These are phyloP conservation scores for Deinandra increscens DNA, from an alignment of 129 eudicot genomes.

Conservation along the genomic window DNA sequence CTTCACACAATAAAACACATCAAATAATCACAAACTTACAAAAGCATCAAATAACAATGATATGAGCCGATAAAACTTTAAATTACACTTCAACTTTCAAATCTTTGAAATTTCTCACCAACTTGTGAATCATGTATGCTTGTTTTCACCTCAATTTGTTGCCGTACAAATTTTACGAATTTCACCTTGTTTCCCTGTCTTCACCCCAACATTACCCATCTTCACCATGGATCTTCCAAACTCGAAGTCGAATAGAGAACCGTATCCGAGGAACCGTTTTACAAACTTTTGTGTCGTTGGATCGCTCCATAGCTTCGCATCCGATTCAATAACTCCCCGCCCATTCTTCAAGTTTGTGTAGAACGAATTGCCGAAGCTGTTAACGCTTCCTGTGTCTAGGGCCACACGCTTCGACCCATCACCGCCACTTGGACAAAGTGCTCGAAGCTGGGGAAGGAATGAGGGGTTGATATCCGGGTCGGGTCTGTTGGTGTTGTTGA, in stretches of 20 bases:
- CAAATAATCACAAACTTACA: too few species aligned
- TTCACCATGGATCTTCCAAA: slow-evolving; percentile 70
- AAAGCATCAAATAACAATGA: too few species aligned
- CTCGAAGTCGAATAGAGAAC: slow-evolving; percentile 44
- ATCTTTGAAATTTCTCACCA: too few species aligned
- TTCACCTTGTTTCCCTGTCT: slow-evolving; percentile 59
- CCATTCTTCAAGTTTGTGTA: slow-evolving; percentile 46
- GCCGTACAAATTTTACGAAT: slow-evolving; percentile 62
- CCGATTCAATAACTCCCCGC: slow-evolving; percentile 60
- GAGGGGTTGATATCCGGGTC: slow-evolving; percentile 51
- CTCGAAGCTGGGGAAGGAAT: slow-evolving; percentile 43
- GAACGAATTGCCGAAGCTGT: slow-evolving; percentile 39
- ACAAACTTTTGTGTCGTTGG: slow-evolving; percentile 44
- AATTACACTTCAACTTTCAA: too few species aligned
- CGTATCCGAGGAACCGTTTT: slow-evolving; percentile 45
- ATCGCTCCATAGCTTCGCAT: slow-evolving; percentile 55
- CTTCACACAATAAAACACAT: too few species aligned
- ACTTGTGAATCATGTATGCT: background rate
- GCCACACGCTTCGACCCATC: slow-evolving; percentile 38
- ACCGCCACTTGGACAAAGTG: slow-evolving; percentile 51
- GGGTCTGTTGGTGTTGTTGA: slow-evolving; percentile 33
- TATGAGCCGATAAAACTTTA: too few species aligned
- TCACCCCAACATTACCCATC: slow-evolving; percentile 54
- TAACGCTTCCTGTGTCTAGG: slow-evolving; percentile 47
- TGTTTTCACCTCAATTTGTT: slow-evolving; percentile 30